Percentiles rank a stretch among this genome's conserved stretches.
phyloP scores from a whole-genome alignment of 2,329 filamentous ascomycete genomes.

The Colletotrichum lindemuthianum region DNA sequence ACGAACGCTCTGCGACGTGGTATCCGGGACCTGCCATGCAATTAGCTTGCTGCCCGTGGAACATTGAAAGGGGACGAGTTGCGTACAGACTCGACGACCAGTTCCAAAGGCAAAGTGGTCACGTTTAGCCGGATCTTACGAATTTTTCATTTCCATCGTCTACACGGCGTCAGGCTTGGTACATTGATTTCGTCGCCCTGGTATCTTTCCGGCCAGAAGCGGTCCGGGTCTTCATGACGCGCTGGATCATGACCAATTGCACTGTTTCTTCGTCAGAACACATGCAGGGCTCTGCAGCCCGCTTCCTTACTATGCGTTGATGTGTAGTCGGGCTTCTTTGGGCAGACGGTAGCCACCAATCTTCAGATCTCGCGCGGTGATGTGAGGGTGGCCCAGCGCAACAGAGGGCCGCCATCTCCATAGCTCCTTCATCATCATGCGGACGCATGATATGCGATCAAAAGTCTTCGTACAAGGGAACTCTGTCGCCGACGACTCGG shows the following conservation, averaged over 20 bases:
- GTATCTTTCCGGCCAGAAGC: conserved; percentile 9
- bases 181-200: conserved; percentile 1
- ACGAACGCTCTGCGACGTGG: conserved; percentile 12
- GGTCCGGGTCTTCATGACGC: conserved; percentile 11
- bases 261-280: background rate
- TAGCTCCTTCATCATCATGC: conserved; percentile 23
- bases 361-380: conserved; percentile 6
- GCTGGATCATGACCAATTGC: conserved; percentile 14
- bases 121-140: conserved; percentile 39
- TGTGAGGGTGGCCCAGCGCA: conserved; percentile 18
- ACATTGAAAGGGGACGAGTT: background rate
- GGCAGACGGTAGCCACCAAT: conserved; percentile 6
- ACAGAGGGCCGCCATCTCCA: conserved; percentile 12
- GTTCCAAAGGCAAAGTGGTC: conserved; percentile 45
- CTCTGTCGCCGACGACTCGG: conserved; percentile 1
- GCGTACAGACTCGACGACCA: conserved; percentile 39
- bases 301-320: conserved; percentile 14
- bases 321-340: conserved; percentile 8
- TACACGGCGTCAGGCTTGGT: background rate
- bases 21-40: conserved; percentile 1
- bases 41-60: background rate
- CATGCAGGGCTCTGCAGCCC: background rate
- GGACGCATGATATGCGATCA: background rate
- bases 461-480: background rate
- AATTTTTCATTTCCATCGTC: conserved; percentile 21